These are phyloP conservation scores for Grammothele lineata DNA, from an alignment of 768 basidiomycete genomes.

Conservation along the genomic window DNA sequence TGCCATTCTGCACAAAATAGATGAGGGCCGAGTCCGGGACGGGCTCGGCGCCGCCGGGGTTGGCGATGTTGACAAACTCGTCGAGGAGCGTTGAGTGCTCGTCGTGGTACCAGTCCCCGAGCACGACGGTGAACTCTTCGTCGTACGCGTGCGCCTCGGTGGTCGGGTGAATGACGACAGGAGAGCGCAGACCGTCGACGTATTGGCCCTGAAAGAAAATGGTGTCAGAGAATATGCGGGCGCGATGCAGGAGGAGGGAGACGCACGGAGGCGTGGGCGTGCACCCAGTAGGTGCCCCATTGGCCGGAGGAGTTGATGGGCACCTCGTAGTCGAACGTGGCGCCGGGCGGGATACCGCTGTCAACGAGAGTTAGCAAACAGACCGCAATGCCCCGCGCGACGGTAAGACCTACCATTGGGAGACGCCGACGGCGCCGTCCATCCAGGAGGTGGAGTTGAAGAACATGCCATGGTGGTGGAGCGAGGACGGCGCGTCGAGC, in stretches of 20 bases:
- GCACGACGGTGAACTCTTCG: conserved; percentile 81
- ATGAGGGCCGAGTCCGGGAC: conserved; percentile 83
- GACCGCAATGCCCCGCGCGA: background rate
- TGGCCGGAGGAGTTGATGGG: conserved; percentile 65
- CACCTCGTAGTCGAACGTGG: conserved; percentile 69
- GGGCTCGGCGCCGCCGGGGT: conserved; percentile 86
- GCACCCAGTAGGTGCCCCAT: conserved; percentile 81
- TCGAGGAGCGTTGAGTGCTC: conserved; percentile 60
- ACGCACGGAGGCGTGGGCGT: conserved; percentile 57
- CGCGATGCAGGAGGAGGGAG: no score
- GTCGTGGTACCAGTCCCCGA: conserved; percentile 92
- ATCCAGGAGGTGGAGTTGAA: conserved; percentile 85
- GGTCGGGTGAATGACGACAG: conserved; percentile 70
- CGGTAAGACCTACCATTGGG: conserved; percentile 65
- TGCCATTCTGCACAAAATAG: conserved; percentile 74
- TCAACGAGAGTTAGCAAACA: background rate
- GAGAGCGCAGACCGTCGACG: conserved; percentile 88
- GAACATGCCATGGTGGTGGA: conserved; percentile 96
- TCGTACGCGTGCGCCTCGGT: conserved; percentile 73
- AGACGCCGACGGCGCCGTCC: conserved; percentile 81
- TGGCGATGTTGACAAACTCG: conserved; percentile 63
- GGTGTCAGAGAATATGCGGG: no score
- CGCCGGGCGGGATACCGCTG: conserved; percentile 76
- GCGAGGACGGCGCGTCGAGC: conserved; percentile 57
- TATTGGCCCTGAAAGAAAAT: conserved; percentile 64